Percentiles rank a stretch among this genome's conserved stretches.
These are phyloP conservation scores for Beauveria sp. DNA, from an alignment of 2,329 filamentous ascomycete genomes.

Conservation along the genomic window DNA sequence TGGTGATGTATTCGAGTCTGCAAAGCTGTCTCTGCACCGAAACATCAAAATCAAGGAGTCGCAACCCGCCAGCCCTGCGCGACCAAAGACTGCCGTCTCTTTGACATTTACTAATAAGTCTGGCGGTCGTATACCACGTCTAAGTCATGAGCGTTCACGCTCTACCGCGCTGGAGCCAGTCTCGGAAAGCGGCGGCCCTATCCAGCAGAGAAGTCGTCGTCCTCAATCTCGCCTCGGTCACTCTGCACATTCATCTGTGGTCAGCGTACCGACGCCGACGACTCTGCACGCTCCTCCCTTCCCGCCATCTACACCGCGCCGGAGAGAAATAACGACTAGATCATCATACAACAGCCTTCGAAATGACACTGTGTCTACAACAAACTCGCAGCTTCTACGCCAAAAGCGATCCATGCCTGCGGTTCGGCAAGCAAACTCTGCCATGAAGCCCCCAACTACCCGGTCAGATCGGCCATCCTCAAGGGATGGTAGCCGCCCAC, in stretches of 20 bases:
- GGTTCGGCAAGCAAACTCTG: slow-evolving; percentile 44
- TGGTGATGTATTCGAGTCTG: slow-evolving; percentile 71
- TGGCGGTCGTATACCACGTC: slow-evolving; percentile 68
- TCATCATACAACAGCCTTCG: slow-evolving; percentile 46
- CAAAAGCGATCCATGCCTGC: slow-evolving; percentile 58
- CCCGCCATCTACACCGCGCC: slow-evolving; percentile 51
- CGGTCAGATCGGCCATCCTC: slow-evolving; percentile 53
- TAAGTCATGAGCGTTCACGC: slow-evolving; percentile 62
- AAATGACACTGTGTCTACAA: slow-evolving; percentile 51
- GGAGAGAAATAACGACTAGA: slow-evolving; percentile 51
- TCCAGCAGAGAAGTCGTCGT: slow-evolving; percentile 50
- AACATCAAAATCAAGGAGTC: slow-evolving; percentile 82
- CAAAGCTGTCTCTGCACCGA: slow-evolving; percentile 77
- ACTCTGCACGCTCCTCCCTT: slow-evolving; percentile 46
- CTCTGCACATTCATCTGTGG: slow-evolving; percentile 59
- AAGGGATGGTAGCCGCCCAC: slow-evolving; percentile 46
- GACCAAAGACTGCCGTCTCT: slow-evolving; percentile 69
- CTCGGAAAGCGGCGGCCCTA: slow-evolving; percentile 75
- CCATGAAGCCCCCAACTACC: slow-evolving; percentile 38
- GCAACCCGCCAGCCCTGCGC: slow-evolving; percentile 59
- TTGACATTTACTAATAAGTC: slow-evolving; percentile 85
- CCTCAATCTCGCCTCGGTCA: slow-evolving; percentile 63
- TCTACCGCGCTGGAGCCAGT: slow-evolving; percentile 79
- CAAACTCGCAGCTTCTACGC: slow-evolving; percentile 55
- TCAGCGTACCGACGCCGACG: slow-evolving; percentile 54